Evolutionary conservation across 495 filamentous ascomycete genomes (phyloP), one percentile per base, ranked within the genome.

Genomic region (Xylaria cubensis): DNA sequence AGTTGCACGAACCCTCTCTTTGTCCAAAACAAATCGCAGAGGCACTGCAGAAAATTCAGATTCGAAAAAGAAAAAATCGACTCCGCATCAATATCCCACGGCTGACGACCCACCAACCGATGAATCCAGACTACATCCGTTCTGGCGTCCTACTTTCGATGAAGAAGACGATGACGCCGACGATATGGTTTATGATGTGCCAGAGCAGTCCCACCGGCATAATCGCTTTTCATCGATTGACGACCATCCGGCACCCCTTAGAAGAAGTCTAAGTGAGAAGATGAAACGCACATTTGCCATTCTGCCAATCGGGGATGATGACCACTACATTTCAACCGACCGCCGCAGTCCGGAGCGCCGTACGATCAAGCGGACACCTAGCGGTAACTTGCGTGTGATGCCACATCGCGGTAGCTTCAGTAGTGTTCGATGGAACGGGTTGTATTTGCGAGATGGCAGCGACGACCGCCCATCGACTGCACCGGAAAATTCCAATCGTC

Each of bases 121-220:
- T 64, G 84, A 86, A 46, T 86, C 84, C 64, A 89, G 86, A 61
- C 83, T 95, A 6, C 92, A 96, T 76, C 93, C 94, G 1, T 92
- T 92, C 80, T 97, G 94, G 94, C 87, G 90, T 34, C 93, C 94
- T 5, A 62, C 89, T 32, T 93, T 92, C 77, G 92, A 89, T 86
- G 90, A 92, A 39, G 90, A 92, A 39, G 89, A 91, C 69, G 81
- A 86, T 7, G 85, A 86, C 44, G 84, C 82, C n/a, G 85, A 87
- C 68, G 77, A 79, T 50, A 74, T 69, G 21, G 73, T 77, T n/a
- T 74, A 79, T 9, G 74, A 78, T 39, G 61, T 74, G 3, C 74
- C 77, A 0, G 78, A 78, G 19, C 76, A 72, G 15, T 67, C 68
- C 26, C 73, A 69, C 48, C 66, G 75, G 29, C 77, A 78, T 24